Base-by-base conservation (phyloP, 1,139 yeast genomes). In the Candida sp. region DNA sequence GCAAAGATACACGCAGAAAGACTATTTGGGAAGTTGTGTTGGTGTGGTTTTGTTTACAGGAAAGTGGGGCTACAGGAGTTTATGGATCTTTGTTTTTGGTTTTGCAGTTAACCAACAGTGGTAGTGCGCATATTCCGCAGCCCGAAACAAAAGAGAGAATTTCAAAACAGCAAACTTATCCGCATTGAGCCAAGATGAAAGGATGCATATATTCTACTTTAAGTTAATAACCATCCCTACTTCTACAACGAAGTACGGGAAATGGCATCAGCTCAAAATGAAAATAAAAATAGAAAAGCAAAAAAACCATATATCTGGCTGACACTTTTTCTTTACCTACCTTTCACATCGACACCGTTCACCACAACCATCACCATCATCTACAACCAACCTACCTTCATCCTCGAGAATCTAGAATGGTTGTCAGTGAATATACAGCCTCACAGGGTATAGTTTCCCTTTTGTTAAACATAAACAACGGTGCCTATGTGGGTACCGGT, bases 401-500 rank as follows among this genome's bases (percentile, higher is more conserved):
- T 44, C 46, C 33, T 27, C 28, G 32, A 44, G 33, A 33, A 30
- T 37, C 4, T 3, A 31, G 26, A 27, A 50, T 49, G 50, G 44
- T 49, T 9, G 50, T 45, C 34, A 51, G 48, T 17, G 50, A 52
- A 27, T 64, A 63, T 51, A 60, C 65, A 5, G 63, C 67, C 5
- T 49, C 58, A 31, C 51, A 57, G 23, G 70, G 70, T 11, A 47
- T 66, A 5, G 23, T 60, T 40, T 50, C 55, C 11, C 55, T 66
- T n/a, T 45, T 66, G 33, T 11, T 11, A 28, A 49, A 58, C 3
- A 34, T 58, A 4, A 53, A 58, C 26, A 57, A 64, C 43, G 59
- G 60, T 17, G 59, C 68, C 1, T 57, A 59, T 9, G 54, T 46
- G 22, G 69, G 69, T 3, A 66, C 70, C 2, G 73, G 74, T 1